Percentiles rank a stretch among this genome's conserved stretches.
These are phyloP conservation scores for Pseudotsuga menziesii DNA, from an alignment of 75 land plant genomes.

Conservation along the genomic window DNA sequence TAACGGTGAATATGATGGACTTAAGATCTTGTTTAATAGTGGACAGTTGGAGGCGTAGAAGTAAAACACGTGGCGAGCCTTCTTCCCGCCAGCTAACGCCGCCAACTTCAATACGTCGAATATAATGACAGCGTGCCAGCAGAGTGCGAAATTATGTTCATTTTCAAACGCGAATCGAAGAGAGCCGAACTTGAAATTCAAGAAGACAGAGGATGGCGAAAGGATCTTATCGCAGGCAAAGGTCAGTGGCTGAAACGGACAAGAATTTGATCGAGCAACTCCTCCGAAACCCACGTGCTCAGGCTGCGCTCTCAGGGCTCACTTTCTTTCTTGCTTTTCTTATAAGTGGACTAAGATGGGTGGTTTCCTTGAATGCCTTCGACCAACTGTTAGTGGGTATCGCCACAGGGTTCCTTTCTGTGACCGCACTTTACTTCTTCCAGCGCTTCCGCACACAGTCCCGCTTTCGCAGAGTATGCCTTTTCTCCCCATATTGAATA, in stretches of 20 bases:
- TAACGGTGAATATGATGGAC: too few species aligned
- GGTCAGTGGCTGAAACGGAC: neutral
- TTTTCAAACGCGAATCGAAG: too few species aligned
- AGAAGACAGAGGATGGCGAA: too few species aligned
- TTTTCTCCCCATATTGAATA: neutral
- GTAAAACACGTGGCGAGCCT: too few species aligned
- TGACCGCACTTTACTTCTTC: neutral
- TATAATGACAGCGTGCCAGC: too few species aligned
- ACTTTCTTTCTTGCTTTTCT: neutral
- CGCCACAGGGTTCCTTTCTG: neutral
- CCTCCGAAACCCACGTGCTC: neutral
- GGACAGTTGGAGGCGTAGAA: too few species aligned
- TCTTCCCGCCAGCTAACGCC: too few species aligned
- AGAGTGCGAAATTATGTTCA: too few species aligned
- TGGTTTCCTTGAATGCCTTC: neutral
- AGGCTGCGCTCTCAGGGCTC: conserved; percentile 7
- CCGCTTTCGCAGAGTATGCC: conserved; percentile 7
- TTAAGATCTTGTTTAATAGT: too few species aligned
- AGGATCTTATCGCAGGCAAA: too few species aligned
- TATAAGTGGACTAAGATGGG: neutral
- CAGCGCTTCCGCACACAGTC: conserved; percentile 6
- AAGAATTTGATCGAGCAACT: neutral
- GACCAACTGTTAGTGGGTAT: neutral
- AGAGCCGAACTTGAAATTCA: too few species aligned
- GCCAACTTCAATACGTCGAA: too few species aligned